A percentile compares a stretch with the other conserved stretches of the same genome.
phyloP scores from a whole-genome alignment of 2,329 filamentous ascomycete species.

The Trematosphaeria pertusa region DNA sequence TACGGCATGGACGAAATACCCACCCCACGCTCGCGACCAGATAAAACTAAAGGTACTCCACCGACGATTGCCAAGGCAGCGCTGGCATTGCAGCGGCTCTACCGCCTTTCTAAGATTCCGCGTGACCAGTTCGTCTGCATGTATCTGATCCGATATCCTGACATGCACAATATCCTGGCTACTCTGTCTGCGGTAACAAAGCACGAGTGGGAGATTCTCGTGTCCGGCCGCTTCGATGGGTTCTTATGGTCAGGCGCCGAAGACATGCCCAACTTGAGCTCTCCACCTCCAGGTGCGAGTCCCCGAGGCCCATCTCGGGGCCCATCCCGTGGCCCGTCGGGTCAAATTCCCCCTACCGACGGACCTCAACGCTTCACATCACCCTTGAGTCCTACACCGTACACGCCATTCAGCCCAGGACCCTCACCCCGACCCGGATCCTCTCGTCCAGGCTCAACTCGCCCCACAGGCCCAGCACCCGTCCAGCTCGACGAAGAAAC shows the following conservation, averaged over 20 bases:
- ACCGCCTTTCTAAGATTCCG: conserved; percentile 74
- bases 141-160: conserved; percentile 82
- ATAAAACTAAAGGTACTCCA: conserved; percentile 62
- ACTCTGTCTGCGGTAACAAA: conserved; percentile 87
- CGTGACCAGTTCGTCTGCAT: conserved; percentile 86
- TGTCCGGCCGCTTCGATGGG: conserved; percentile 91
- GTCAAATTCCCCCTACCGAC: conserved; percentile 50
- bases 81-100: conserved; percentile 82
- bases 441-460: conserved; percentile 45
- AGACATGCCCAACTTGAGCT: conserved; percentile 46
- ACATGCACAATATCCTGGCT: conserved; percentile 83
- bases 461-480: conserved; percentile 64
- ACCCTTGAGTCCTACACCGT: conserved; percentile 60
- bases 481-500: conserved; percentile 94
- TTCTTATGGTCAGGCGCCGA: conserved; percentile 95
- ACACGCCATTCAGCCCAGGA: conserved; percentile 47
- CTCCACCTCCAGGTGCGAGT: conserved; percentile 30
- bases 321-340: conserved; percentile 37
- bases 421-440: conserved; percentile 41
- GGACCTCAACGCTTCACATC: conserved; percentile 47
- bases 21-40: conserved; percentile 71
- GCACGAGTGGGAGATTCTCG: conserved; percentile 96
- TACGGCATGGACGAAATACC: conserved; percentile 62
- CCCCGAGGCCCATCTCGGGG: conserved; percentile 49
- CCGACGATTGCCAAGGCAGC: conserved; percentile 78